phyloP scores from a whole-genome alignment of 768 basidiomycete genomes.

The Collybia sp. region DNA sequence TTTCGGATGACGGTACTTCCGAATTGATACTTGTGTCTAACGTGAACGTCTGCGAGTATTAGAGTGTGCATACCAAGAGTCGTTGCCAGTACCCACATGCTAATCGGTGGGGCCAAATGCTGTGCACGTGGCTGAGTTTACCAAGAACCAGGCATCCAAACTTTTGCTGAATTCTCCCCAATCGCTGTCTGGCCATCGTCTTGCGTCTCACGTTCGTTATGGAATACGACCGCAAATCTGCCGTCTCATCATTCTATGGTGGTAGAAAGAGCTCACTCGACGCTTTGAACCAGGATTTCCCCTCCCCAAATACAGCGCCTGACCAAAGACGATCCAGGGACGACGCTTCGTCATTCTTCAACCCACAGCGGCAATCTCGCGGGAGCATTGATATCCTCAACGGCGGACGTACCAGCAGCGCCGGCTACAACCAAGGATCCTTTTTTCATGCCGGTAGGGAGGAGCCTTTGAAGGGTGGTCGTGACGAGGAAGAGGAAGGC shows the following conservation, averaged over 20 bases:
- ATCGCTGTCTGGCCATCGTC: no score
- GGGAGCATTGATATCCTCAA: conserved; percentile 45
- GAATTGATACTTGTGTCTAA: no score
- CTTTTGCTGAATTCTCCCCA: no score
- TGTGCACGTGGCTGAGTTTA: no score
- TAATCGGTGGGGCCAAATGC: no score
- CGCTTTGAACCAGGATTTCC: conserved; percentile 51
- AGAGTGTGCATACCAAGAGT: no score
- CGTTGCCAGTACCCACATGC: no score
- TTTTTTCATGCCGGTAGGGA: conserved; percentile 66
- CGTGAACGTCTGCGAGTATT: no score
- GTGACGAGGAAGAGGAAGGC: conserved; percentile 60
- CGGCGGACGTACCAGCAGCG: conserved; percentile 33
- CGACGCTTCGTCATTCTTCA: conserved; percentile 72
- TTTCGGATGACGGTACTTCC: no score
- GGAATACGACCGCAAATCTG: conserved; percentile 78
- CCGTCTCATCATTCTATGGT: conserved; percentile 78
- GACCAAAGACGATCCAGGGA: conserved; percentile 38
- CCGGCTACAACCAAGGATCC: conserved; percentile 71
- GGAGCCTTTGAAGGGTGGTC: conserved; percentile 76
- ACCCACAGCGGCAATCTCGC: conserved; percentile 39
- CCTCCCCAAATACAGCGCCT: conserved; percentile 23
- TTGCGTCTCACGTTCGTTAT: conserved; percentile 26
- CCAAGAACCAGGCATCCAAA: no score
- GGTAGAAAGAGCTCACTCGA: conserved; percentile 58